Percentiles rank a stretch among this genome's conserved stretches.
These are phyloP conservation scores for Phalaenopsis equestris DNA, from an alignment of 106 monocot genomes.

Conservation along the genomic window DNA sequence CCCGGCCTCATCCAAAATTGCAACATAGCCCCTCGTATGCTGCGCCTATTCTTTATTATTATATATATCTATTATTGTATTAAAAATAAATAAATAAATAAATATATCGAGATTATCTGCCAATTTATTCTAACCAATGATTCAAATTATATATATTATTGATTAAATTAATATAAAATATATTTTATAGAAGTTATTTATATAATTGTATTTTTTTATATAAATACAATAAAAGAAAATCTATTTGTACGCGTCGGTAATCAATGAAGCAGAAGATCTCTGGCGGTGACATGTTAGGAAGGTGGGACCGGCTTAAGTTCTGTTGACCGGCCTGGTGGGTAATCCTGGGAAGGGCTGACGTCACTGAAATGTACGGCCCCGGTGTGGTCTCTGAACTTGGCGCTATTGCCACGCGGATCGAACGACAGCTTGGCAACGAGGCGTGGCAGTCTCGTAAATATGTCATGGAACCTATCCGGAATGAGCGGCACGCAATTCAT, in stretches of 20 bases:
- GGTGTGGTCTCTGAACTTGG: not conserved
- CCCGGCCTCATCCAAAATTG: not conserved
- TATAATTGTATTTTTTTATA: not conserved
- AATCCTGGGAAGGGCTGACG: slow-evolving; percentile 5
- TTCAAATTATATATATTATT: too few species aligned
- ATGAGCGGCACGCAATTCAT: too few species aligned
- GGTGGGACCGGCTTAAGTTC: not conserved
- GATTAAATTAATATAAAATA: too few species aligned
- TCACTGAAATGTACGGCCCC: not conserved
- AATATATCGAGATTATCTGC: too few species aligned
- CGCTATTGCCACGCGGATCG: not conserved
- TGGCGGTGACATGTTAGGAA: not conserved
- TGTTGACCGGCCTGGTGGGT: slow-evolving; percentile 7
- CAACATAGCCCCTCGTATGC: not conserved
- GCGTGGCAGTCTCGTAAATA: too few species aligned
- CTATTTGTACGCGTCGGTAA: not conserved
- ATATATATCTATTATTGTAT: too few species aligned
- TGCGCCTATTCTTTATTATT: not conserved
- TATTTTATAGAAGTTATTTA: too few species aligned
- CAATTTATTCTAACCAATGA: too few species aligned
- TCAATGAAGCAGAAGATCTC: slow-evolving; percentile 7
- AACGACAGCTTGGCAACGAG: not conserved
- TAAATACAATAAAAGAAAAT: not conserved
- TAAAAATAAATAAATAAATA: too few species aligned
- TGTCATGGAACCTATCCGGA: too few species aligned